These are phyloP conservation scores for Lablab purpureus DNA, from an alignment of 306 rosid species.

Conservation along the genomic window DNA sequence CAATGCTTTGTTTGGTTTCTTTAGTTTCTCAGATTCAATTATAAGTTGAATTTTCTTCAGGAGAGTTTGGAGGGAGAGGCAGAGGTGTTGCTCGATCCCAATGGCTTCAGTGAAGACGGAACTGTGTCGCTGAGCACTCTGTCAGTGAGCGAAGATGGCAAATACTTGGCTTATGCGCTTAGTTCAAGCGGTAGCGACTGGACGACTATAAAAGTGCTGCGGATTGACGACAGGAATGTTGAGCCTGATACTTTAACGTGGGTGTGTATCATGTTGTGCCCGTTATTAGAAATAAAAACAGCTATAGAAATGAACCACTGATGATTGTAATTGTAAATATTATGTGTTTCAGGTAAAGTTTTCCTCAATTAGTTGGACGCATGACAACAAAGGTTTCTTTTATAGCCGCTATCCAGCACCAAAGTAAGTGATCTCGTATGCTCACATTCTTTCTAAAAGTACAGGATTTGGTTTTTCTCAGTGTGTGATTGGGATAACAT, in stretches of 20 bases:
- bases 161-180: conserved; percentile 83
- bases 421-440: conserved; percentile 61
- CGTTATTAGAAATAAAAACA: background rate
- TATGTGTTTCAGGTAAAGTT: conserved; percentile 80
- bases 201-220: conserved; percentile 80
- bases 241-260: conserved; percentile 79
- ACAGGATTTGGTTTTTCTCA: conserved; percentile 8
- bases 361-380: conserved; percentile 87
- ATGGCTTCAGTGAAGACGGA: conserved; percentile 86
- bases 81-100: conserved; percentile 85
- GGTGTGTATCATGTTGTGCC: conserved; percentile 60
- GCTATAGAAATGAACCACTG: background rate
- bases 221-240: conserved; percentile 65
- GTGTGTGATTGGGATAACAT: background rate
- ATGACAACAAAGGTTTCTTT: conserved; percentile 88
- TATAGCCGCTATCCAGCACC: conserved; percentile 97
- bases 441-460: conserved; percentile 4
- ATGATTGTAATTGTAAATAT: background rate
- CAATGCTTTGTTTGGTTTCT: background rate
- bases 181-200: conserved; percentile 96
- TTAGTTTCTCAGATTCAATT: conserved; percentile 17
- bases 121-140: conserved; percentile 69
- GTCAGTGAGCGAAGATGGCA: conserved; percentile 82
- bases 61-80: conserved; percentile 87
- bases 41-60: conserved; percentile 52